These are phyloP conservation scores for Melampsora occidentalis DNA, from an alignment of 1,284 basidiomycete species.

Conservation along the genomic window DNA sequence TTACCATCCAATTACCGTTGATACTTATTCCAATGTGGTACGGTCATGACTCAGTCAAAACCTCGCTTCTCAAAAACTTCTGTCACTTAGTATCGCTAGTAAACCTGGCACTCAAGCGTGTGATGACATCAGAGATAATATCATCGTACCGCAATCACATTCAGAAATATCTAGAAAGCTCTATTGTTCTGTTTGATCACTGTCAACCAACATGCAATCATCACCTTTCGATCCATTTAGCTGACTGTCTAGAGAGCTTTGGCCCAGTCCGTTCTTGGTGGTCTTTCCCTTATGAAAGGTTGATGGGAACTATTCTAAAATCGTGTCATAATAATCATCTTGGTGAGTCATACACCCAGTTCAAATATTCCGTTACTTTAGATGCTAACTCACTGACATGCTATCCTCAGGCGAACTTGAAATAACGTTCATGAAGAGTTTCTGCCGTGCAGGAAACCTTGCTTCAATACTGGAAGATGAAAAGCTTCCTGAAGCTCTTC, in stretches of 20 bases:
- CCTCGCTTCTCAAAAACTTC: conserved; percentile 24
- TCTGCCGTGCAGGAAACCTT: not conserved
- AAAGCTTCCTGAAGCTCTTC: too few relatives aligned
- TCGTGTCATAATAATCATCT: conserved; percentile 17
- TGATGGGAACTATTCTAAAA: not conserved
- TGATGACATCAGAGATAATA: not conserved
- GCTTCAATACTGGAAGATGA: too few relatives aligned
- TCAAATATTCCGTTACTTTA: not conserved
- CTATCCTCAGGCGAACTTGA: not conserved
- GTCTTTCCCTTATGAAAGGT: not conserved
- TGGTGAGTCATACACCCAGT: not conserved
- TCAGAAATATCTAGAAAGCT: conserved; percentile 2
- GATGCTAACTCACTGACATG: not conserved
- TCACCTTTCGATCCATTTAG: conserved; percentile 13
- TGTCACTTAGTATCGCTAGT: conserved; percentile 4
- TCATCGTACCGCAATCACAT: conserved; percentile 8
- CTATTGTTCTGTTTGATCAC: conserved; percentile 6
- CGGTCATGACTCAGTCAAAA: not conserved
- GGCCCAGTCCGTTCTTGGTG: conserved; percentile 10
- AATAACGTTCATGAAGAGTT: conserved; percentile 1
- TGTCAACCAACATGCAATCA: not conserved
- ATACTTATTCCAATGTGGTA: too few relatives aligned
- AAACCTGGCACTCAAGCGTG: conserved; percentile 6
- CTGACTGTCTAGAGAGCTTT: conserved; percentile 21
- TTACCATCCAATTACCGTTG: too few relatives aligned